These are phyloP conservation scores for Pseudogymnoascus sp. DNA, from an alignment of 2,329 filamentous ascomycete genomes.

Conservation along the genomic window DNA sequence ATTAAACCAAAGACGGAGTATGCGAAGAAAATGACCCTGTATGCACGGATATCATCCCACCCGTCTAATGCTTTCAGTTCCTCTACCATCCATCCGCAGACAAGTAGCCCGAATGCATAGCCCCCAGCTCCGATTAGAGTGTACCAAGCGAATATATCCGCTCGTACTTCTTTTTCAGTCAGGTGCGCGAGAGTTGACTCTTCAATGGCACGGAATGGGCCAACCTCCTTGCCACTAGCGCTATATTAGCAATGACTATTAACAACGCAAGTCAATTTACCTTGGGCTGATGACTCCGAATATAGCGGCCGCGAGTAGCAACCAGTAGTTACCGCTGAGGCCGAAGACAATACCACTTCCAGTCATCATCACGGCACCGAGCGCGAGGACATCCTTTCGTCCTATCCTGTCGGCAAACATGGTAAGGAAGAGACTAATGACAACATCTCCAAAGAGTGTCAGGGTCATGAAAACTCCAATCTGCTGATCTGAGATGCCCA, in stretches of 20 bases:
- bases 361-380: constrained; percentile 49
- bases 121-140: constrained; percentile 51
- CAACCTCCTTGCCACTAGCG: constrained; percentile 53
- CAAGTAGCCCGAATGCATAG: constrained; percentile 51
- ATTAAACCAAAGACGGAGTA: constrained; percentile 51
- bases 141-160: constrained; percentile 58
- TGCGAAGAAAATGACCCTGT: constrained; percentile 48
- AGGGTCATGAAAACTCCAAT: constrained; percentile 61
- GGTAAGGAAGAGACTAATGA: constrained; percentile 52
- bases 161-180: constrained; percentile 37
- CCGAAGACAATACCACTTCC: constrained; percentile 51
- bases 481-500: constrained; percentile 42
- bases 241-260: not conserved
- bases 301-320: constrained; percentile 49
- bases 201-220: constrained; percentile 55
- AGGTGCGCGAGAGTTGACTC: constrained; percentile 54
- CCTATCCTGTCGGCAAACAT: constrained; percentile 52
- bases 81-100: constrained; percentile 53
- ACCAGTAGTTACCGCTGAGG: constrained; percentile 46
- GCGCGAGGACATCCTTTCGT: constrained; percentile 43
- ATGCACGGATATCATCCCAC: constrained; percentile 42
- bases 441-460: constrained; percentile 52
- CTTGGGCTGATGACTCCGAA: constrained; percentile 55
- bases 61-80: constrained; percentile 35
- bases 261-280: constrained; percentile 24